Percentiles rank a stretch among this genome's conserved stretches.
Evolutionary conservation across 768 basidiomycete species (phyloP).

Genomic region (Lentinula edodes): DNA sequence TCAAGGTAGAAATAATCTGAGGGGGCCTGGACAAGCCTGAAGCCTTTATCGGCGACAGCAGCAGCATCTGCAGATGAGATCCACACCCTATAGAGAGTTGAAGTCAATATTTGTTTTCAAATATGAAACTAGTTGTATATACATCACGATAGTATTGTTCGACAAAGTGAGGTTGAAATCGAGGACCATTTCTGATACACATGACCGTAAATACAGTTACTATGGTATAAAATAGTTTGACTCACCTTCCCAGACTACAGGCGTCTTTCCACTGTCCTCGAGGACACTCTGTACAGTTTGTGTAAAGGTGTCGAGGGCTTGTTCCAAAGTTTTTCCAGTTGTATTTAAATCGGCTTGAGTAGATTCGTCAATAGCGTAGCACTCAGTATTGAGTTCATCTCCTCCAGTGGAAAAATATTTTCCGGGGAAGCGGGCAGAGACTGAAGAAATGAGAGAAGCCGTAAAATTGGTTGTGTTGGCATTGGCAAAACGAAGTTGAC

Average conservation of each 20-base stretch:
- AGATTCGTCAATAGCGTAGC: constrained; percentile 56
- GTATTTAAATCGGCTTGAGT: constrained; percentile 50
- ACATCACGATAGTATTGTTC: constrained; percentile 56
- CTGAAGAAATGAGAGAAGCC: constrained; percentile 41
- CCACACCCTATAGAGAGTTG: constrained; percentile 51
- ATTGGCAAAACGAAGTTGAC: constrained; percentile 72
- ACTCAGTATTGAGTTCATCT: constrained; percentile 69
- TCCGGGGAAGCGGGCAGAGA: constrained; percentile 49
- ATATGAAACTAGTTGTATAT: constrained; percentile 12
- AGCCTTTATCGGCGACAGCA: constrained; percentile 55
- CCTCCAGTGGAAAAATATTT: constrained; percentile 74
- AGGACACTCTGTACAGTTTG: constrained; percentile 54
- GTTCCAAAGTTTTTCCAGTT: constrained; percentile 47
- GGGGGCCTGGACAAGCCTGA: constrained; percentile 59
- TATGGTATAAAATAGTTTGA: not conserved
- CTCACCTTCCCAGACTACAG: constrained; percentile 78
- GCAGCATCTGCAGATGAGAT: constrained; percentile 57
- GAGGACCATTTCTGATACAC: constrained; percentile 56
- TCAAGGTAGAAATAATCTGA: constrained; percentile 81
- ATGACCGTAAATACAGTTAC: not conserved
- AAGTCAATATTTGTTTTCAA: not conserved
- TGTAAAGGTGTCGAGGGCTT: constrained; percentile 63
- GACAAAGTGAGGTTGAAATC: constrained; percentile 41
- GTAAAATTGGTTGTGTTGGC: constrained; percentile 57
- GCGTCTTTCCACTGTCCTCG: constrained; percentile 54